Base-by-base conservation (phyloP, 495 filamentous ascomycete species). In the Aspergillus olivimuriae region DNA sequence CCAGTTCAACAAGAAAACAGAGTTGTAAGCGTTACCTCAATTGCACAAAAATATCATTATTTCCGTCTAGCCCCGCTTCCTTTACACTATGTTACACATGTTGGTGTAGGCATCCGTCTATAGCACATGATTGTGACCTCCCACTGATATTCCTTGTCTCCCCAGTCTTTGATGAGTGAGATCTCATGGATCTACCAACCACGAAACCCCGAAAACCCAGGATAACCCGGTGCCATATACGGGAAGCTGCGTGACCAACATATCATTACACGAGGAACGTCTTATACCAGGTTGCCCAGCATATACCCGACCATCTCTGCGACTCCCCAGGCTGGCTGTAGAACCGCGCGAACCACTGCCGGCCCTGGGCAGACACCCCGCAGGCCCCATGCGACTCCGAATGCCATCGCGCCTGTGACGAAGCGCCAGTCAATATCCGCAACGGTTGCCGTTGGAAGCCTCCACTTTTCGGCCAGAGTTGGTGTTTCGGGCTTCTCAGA, bases 361-460 rank as follows among this genome's bases (percentile, higher is more conserved):
- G 78, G 73, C 0, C 78, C 78, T 0, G 78, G 78, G 47, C 78
- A 82, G 2, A 75, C 66, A 1, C 77, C 78, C 21, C 54, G 56
- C 39, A 78, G 46, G 4, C 78, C 78, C 76, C 76, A 82, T 0
- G 66, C 73, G 12, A 80, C 35, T 0, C 78, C 78, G 52, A 81
- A 82, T 1, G 65, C 55, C 18, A 56, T 61, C 9, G 72, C 65
- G 15, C 78, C 78, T 2, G 57, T 50, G 4, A 80, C 50, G 42
- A 82, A 74, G n/a, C 62, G 68, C 63, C 66, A 70, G 41, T 80
- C 70, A 11, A 76, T 69, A 42, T 77, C 76, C n/a, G 55, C 60
- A 12, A 72, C 55, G 0, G 69, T 73, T 10, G 60, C 62, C 0
- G 58, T 70, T 7, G 74, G 68, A 11, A 78, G 41, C 28, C 60